Evolutionary conservation across 768 basidiomycete genomes (phyloP).

Genomic region (Symmetrospora coprosmae): DNA sequence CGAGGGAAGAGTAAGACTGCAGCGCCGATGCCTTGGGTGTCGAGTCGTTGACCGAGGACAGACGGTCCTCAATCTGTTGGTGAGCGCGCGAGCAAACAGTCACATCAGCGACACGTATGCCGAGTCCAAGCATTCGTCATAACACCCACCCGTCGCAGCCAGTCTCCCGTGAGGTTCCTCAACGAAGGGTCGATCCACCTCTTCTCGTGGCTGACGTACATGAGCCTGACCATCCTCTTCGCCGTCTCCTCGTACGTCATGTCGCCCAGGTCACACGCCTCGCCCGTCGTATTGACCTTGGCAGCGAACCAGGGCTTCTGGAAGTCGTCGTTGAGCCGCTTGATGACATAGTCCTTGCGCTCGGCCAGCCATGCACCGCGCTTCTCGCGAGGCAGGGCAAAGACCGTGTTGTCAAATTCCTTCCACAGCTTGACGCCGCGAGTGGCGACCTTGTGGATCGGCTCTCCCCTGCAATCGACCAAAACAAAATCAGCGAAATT

Average conservation of each 20-base stretch:
- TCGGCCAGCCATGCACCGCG: conserved; percentile 71
- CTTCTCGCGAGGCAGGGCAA: conserved; percentile 92
- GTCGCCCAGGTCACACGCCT: conserved; percentile 68
- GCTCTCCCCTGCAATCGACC: conserved; percentile 44
- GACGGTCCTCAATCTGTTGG: conserved; percentile 31
- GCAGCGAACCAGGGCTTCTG: conserved; percentile 73
- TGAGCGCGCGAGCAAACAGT: conserved; percentile 37
- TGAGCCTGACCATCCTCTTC: conserved; percentile 75
- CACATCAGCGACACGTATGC: neutral
- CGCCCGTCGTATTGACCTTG: conserved; percentile 88
- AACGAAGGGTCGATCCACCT: conserved; percentile 88
- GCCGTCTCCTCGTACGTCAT: conserved; percentile 99
- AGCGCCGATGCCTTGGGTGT: conserved; percentile 68
- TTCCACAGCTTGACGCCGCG: conserved; percentile 96
- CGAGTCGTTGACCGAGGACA: conserved; percentile 31
- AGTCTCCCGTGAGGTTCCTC: conserved; percentile 88
- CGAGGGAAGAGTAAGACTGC: conserved; percentile 65
- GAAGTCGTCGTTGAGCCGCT: conserved; percentile 85
- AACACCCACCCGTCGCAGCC: conserved; percentile 92
- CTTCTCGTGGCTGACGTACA: conserved; percentile 80
- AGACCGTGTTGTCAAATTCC: conserved; percentile 93
- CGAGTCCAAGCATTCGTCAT: conserved; percentile 45
- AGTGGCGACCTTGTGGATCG: conserved; percentile 97
- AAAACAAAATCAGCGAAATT: neutral
- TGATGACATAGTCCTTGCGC: conserved; percentile 75